phyloP scores from a whole-genome alignment of 129 eudicot species.

The Ambrosia artemisiifolia region DNA sequence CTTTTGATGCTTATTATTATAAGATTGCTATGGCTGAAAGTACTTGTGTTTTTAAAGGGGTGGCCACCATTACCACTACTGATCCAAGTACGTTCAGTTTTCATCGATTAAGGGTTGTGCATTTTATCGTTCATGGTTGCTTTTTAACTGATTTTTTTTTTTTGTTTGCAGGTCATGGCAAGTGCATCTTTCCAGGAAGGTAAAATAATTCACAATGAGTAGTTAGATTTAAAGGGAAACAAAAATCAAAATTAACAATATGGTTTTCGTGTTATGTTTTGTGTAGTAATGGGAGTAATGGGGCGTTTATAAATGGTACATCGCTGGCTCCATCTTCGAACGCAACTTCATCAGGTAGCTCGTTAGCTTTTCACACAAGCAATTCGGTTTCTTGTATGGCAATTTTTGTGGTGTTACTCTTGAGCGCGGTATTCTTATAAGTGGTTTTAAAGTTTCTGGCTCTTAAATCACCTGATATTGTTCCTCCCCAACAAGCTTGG shows the following conservation, averaged over 20 bases:
- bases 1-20: slow-evolving; percentile 69
- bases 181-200: slow-evolving; percentile 58
- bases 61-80: slow-evolving; percentile 75
- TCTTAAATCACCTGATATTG: slow-evolving; percentile 42
- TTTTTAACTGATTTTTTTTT: neutral
- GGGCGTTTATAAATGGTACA: slow-evolving; percentile 48
- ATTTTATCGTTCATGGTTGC: neutral
- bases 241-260: neutral
- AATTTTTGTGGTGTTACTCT: slow-evolving; percentile 29
- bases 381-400: slow-evolving; percentile 14
- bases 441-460: neutral
- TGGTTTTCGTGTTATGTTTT: slow-evolving; percentile 14
- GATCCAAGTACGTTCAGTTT: slow-evolving; percentile 61
- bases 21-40: slow-evolving; percentile 56
- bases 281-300: slow-evolving; percentile 60
- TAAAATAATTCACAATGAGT: neutral
- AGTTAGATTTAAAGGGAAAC: neutral
- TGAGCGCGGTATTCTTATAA: slow-evolving; percentile 40
- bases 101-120: neutral
- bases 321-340: slow-evolving; percentile 67
- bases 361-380: slow-evolving; percentile 12
- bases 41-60: slow-evolving; percentile 79
- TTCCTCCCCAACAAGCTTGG: slow-evolving; percentile 21
- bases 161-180: slow-evolving; percentile 65
- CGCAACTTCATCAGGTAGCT: slow-evolving; percentile 45